Evolutionary conservation across 768 basidiomycete genomes (phyloP), one percentile per base, ranked within the genome.

Genomic region (Pleurotus cornucopiae): DNA sequence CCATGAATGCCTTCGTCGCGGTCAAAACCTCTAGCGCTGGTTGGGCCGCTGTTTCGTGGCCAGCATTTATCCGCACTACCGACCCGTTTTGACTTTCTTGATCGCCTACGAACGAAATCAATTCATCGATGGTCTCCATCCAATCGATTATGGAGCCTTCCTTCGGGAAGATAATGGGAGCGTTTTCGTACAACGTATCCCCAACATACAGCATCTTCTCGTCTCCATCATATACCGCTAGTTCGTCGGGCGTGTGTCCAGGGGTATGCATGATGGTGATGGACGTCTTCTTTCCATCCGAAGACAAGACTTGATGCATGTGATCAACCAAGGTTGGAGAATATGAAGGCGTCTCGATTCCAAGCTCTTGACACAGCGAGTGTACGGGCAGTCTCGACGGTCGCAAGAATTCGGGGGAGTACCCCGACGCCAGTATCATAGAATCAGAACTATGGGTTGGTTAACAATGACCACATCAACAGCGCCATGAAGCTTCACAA

Each of bases 191-290:
- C 43, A 82, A 66, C 45, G 79, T 76, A 58, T 84, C 83, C 2
- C 83, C 83, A 9, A 81, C 79, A 48, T 81, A 84, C 1, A 82
- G 67, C 80, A 82, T 79, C 58, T 65, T 67, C 52, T 83, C 82
- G 5, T 58, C 63, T 11, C 64, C 67, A 54, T 83, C 79, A 68
- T 79, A 84, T 3, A 82, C 59, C 0, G 80, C 81, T n/a, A 82
- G 64, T 60, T 81, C 76, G 66, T 84, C 83, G 2, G 82, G 82
- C 0, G 78, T 83, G 57, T 84, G 83, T 23, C 82, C 81, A 0
- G 82, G 81, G 0, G 80, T 82, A 58, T 84, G 82, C 54, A 83
- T 68, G 55, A 82, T 67, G 2, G 58, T 70, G 21, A 84, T 59
- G 1, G 73, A 74, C 16, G 51, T 53, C 13, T 21, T 9, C 21